Evolutionary conservation across 2,329 filamentous ascomycete species (phyloP), one percentile per base, ranked within the genome.

Genomic region (Aaosphaeria pasadenensis): DNA sequence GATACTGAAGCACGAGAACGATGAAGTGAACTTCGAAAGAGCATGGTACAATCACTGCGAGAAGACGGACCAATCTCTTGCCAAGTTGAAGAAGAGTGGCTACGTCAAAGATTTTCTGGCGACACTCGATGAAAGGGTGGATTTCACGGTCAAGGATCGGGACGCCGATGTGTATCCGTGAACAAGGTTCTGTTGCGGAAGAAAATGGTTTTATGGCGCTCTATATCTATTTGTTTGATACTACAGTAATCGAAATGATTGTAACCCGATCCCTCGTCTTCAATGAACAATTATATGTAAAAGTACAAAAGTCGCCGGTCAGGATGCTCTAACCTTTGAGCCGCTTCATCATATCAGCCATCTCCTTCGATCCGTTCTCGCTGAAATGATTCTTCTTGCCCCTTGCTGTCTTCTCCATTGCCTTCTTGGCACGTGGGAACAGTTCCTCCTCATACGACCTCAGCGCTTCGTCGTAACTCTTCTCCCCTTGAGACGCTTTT

Each of bases 41-140:
- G 42, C 41, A 40, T 68, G 62, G 62, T 67, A 64, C 49, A 39
- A 46, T 4, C 45, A 55, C 38, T 62, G 61, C 49, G 60, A 66
- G 48, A 55, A 54, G 55, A 57, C 42, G 13, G 45, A 49, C 28
- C 49, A 52, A 32, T 51, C 48, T 9, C 30, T 56, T 11, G 46
- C 47, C n/a, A 48, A 44, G 9, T 35, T 59, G 43, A 53, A 51
- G 42, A 48, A 45, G 42, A 32, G 47, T 35, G 43, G 59, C 35
- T 24, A 56, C 45, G 49, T 53, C 39, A 52, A 50, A 33, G 61
- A 65, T 44, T 67, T 57, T 40, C 46, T 67, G 48, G 46, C 45
- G 28, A 46, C 36, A 9, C 32, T 67, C 52, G 64, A 67, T 49
- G 48, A 52, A 30, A 47, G 50, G 46, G 50, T 59, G 38, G 61